Percentiles rank a stretch among this genome's conserved stretches.
Evolutionary conservation across 129 eudicot species (phyloP).

Genomic region (Escallonia rubra): DNA sequence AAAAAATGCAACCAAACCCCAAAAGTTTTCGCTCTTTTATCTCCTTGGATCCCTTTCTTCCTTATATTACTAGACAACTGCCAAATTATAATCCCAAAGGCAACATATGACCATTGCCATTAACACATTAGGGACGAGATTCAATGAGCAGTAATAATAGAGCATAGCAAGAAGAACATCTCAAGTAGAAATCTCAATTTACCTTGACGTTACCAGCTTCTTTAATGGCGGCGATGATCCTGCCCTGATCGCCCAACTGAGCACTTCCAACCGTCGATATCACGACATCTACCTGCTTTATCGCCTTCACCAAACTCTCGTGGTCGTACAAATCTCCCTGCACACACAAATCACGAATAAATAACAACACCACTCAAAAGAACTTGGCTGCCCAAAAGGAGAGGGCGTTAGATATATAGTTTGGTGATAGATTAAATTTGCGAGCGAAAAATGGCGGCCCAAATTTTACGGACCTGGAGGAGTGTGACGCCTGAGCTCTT

Average conservation of each 20-base stretch:
- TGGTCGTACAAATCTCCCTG: constrained; percentile 43
- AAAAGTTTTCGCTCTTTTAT: too few relatives aligned
- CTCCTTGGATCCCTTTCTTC: too few relatives aligned
- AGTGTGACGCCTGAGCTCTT: constrained; percentile 28
- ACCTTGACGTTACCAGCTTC: constrained; percentile 51
- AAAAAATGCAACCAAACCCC: too few relatives aligned
- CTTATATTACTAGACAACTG: too few relatives aligned
- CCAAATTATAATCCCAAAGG: too few relatives aligned
- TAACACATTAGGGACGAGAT: too few relatives aligned
- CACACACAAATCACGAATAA: not conserved
- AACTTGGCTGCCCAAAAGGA: too few relatives aligned
- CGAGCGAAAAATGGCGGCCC: not conserved
- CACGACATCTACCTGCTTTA: constrained; percentile 45
- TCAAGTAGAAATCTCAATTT: not conserved
- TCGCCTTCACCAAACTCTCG: constrained; percentile 39
- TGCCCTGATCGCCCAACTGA: constrained; percentile 32
- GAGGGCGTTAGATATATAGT: not conserved
- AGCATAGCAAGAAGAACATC: not conserved
- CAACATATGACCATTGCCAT: too few relatives aligned
- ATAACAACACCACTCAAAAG: not conserved
- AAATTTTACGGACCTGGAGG: constrained; percentile 19
- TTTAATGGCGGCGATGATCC: constrained; percentile 40
- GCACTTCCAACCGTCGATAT: constrained; percentile 31
- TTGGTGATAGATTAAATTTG: not conserved
- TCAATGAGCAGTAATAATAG: too few relatives aligned